phyloP scores from a whole-genome alignment of 805 yeast species.

The Metschnikowia chrysomelidarum region DNA sequence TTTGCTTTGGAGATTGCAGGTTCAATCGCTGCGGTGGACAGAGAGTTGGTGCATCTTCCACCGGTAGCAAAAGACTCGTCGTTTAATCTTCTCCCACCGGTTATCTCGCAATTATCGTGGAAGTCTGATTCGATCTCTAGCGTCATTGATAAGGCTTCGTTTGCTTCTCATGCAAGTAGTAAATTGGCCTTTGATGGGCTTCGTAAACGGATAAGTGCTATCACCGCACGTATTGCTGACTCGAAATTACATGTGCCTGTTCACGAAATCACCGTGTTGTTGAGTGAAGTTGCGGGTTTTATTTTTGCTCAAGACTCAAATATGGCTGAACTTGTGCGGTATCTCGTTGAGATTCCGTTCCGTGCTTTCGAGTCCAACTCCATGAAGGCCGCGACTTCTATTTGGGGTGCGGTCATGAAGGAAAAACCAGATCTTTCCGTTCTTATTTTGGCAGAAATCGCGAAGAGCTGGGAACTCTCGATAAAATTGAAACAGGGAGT shows the following conservation, averaged over 20 bases:
- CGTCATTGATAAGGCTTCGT: conserved; percentile 29
- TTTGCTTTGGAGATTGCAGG: conserved; percentile 92
- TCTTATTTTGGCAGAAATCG: conserved; percentile 65
- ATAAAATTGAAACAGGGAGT: conserved; percentile 61
- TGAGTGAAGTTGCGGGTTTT: conserved; percentile 46
- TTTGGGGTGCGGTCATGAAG: conserved; percentile 78
- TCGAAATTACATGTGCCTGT: conserved; percentile 15
- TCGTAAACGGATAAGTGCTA: conserved; percentile 23
- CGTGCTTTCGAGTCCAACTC: conserved; percentile 54
- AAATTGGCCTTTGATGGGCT: conserved; percentile 29
- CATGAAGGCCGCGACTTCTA: conserved; percentile 63
- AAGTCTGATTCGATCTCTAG: conserved; percentile 44
- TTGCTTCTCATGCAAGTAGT: conserved; percentile 26
- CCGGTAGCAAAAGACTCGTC: conserved; percentile 31
- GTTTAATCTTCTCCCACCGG: conserved; percentile 64
- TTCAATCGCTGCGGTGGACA: conserved; percentile 59
- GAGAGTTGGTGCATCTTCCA: conserved; percentile 56
- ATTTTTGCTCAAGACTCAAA: conserved; percentile 33
- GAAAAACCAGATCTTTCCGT: conserved; percentile 59
- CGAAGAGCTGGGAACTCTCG: conserved; percentile 65
- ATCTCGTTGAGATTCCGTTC: conserved; percentile 71
- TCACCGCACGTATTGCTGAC: conserved; percentile 13
- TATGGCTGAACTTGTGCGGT: conserved; percentile 46
- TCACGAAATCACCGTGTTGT: conserved; percentile 36
- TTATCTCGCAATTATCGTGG: conserved; percentile 78